phyloP scores from a whole-genome alignment of 192 early-diverging fungal species.

The Chytriomyces hyalinus region DNA sequence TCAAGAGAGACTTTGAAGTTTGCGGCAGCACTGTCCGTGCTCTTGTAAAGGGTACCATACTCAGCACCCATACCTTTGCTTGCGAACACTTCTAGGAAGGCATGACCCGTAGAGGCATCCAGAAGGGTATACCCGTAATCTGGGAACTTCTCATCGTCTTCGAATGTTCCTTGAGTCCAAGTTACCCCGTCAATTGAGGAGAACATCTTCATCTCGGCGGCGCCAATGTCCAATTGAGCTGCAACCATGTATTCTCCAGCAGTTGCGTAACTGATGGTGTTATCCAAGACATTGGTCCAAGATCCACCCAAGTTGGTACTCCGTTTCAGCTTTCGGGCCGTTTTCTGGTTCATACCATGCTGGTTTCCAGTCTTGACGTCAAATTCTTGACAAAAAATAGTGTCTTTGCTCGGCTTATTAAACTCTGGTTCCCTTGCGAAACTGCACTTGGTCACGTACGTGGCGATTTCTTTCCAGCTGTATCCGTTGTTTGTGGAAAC shows the following conservation, averaged over 20 bases:
- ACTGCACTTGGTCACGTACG: constrained; percentile 76
- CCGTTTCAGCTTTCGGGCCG: constrained; percentile 40
- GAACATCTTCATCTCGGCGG: constrained; percentile 62
- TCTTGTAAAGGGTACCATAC: constrained; percentile 84
- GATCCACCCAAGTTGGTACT: constrained; percentile 33
- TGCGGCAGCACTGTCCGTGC: constrained; percentile 77
- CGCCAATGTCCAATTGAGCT: constrained; percentile 48
- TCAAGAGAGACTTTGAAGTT: constrained; percentile 72
- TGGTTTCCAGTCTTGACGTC: constrained; percentile 66
- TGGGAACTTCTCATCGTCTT: constrained; percentile 71
- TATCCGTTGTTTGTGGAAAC: constrained; percentile 67
- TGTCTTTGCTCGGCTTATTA: constrained; percentile 59
- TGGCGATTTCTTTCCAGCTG: constrained; percentile 72
- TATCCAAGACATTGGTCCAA: constrained; percentile 33
- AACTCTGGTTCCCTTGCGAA: constrained; percentile 72
- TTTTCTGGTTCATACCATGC: constrained; percentile 30
- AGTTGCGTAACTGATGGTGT: constrained; percentile 47
- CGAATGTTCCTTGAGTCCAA: constrained; percentile 80
- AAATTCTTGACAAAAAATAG: constrained; percentile 75
- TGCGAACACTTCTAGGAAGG: constrained; percentile 79
- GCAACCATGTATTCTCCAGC: constrained; percentile 82
- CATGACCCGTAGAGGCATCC: constrained; percentile 74
- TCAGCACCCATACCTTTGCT: constrained; percentile 48
- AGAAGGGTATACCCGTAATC: constrained; percentile 82
- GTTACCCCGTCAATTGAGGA: constrained; percentile 78